Base-by-base conservation (phyloP, 257 asterid genomes). In the Penstemon eatonii region DNA sequence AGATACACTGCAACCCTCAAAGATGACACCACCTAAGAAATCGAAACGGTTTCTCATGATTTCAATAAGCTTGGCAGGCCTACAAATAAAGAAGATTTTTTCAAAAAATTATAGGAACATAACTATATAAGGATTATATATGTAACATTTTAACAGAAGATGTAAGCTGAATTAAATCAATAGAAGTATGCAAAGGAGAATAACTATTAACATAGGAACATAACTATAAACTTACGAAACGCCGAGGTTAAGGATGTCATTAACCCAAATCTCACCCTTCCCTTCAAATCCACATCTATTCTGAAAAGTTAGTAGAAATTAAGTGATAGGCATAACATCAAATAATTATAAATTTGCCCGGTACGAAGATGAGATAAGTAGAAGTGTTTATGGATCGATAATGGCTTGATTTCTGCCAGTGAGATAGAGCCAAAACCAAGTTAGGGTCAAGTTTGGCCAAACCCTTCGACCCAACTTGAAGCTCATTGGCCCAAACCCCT, bases 251-350 rank as follows among this genome's bases (percentile, higher is more conserved):
- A 90, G 96, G 71, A 90, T 86, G 90, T 86, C 88, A 8, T 82
- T 75, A 53, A 93, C 98, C 98, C 96, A 93, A 77, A 93, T 90
- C 55, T 90, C 96, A 49, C 97, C 98, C 87, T 83, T 93, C 72
- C 90, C 94, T 84, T 93, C 97, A 67, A 93, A 93, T 78, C 98
- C 98, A 86, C 97, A 88, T 68, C 98, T 93, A 69, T 93, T 93
- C 98, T 93, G 95, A 85, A 76, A 60, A 70, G 69, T 63, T 62
- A 3, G 52, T 19, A 52, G 7, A 25, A 74, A 50, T 25, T 25
- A 25, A 75, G 36, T 60, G 56, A 38, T 60, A 56, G 56, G n/a
- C 38, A 56, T 69, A 37, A 71, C 19, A 62, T 47, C 13, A 60
- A 45, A 19, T 50, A 66, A 9, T 44, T 7, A 50, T 52, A 41